These are phyloP conservation scores for Hypoxylon intermedium DNA, from an alignment of 495 filamentous ascomycete species.

Conservation along the genomic window DNA sequence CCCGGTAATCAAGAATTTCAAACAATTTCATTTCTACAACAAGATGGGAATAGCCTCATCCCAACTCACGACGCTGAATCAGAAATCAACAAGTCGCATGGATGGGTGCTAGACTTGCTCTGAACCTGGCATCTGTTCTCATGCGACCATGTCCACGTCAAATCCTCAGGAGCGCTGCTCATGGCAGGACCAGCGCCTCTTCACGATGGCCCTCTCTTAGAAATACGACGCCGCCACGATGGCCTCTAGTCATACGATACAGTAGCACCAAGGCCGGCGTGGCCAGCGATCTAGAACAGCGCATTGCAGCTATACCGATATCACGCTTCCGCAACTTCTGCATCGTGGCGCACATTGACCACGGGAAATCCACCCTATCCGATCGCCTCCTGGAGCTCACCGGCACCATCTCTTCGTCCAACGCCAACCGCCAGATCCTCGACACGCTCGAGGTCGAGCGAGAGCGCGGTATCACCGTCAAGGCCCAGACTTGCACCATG, in stretches of 20 bases:
- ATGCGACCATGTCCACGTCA: slow-evolving; percentile 49
- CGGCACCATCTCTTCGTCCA: slow-evolving; percentile 81
- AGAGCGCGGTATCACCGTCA: slow-evolving; percentile 96
- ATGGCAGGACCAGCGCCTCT: slow-evolving; percentile 48
- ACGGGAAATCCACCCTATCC: slow-evolving; percentile 94
- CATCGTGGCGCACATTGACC: slow-evolving; percentile 98
- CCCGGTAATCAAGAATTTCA: not conserved
- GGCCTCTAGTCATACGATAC: no score
- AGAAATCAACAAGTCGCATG: slow-evolving; percentile 27
- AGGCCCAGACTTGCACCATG: slow-evolving; percentile 98
- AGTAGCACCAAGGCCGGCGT: slow-evolving; percentile 27
- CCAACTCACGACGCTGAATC: not conserved
- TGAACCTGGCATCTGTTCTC: slow-evolving; percentile 27
- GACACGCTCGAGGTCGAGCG: slow-evolving; percentile 97
- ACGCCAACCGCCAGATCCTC: slow-evolving; percentile 91
- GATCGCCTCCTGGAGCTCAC: slow-evolving; percentile 94
- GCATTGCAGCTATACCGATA: slow-evolving; percentile 88
- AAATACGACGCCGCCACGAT: not conserved
- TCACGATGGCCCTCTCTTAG: slow-evolving; percentile 14
- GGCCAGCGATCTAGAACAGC: slow-evolving; percentile 68
- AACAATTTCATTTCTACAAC: not conserved
- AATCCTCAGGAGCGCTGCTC: slow-evolving; percentile 49
- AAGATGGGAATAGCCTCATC: slow-evolving; percentile 17
- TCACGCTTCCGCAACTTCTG: slow-evolving; percentile 96
- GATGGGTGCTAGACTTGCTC: slow-evolving; percentile 39